Base-by-base conservation (phyloP, 805 yeast species). In the Metschnikowia sp. region DNA sequence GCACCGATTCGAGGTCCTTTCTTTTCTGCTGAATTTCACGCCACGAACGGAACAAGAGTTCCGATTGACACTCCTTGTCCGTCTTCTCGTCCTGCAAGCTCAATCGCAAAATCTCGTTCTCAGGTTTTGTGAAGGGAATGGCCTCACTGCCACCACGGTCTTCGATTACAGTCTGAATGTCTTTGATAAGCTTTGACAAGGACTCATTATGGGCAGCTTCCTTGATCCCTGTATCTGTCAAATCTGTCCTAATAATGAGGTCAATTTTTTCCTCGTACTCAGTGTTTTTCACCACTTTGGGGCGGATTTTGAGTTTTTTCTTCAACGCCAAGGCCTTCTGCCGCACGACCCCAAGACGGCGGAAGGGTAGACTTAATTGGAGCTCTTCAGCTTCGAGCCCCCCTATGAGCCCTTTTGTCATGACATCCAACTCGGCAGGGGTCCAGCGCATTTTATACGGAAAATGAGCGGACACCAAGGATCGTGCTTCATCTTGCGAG, bases 11-110 rank as follows among this genome's bases (percentile, higher is more conserved):
- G 29, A 58, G 46, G 36, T 61, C 64, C 18, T 58, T 57, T 31
- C 56, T 50, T 48, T 59, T 61, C 3, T 45, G 51, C 8, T 53
- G 58, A 18, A 65, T 50, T 39, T 49, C 65, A 7, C 52, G 53
- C 40, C 42, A 39, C 33, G 58, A 45, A 32, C 72, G 57, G 41
- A 68, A 58, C 6, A 66, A 63, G 18, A 66, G 57, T n/a, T 57
- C 53, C 29, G 39, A 32, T 31, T 40, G 42, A 18, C 62, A 49
- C 18, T 50, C 45, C 6, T 53, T 57, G 1, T 49, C 40, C 5
- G 62, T 22, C 15, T 30, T 38, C 5, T 56, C 52, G 13, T 51
- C 47, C 33, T 51, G 50, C 9, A 62, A 40, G n/a, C 47, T 37
- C 15, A 47, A 40, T 39, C 58, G 57, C 42, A 65, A 49, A 19